Evolutionary conservation across 257 asterid species (phyloP).

Genomic region (Ligustrum vulgare): DNA sequence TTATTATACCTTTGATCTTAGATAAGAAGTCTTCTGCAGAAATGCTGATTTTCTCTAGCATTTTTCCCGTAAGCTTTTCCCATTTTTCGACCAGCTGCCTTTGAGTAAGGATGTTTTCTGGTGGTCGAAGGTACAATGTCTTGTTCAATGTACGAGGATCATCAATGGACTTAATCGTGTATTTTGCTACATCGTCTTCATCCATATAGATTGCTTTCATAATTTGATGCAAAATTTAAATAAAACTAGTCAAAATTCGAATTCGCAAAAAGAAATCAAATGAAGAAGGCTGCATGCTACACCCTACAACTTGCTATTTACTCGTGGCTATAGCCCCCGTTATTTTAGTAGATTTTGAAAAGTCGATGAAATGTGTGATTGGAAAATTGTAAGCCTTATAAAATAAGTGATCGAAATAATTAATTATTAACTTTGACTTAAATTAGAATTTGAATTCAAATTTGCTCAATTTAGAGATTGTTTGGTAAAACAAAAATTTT

Average conservation of each 20-base stretch:
- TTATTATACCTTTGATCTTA: conserved; percentile 46
- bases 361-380: too few relatives aligned
- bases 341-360: too few relatives aligned
- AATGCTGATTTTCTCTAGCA: conserved; percentile 45
- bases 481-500: too few relatives aligned
- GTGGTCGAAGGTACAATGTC: conserved; percentile 66
- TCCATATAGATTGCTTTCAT: conserved; percentile 55
- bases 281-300: too few relatives aligned
- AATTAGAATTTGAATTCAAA: too few relatives aligned
- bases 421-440: too few relatives aligned
- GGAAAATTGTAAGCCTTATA: too few relatives aligned
- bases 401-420: too few relatives aligned
- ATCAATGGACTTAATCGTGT: conserved; percentile 60
- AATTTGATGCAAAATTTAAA: not conserved
- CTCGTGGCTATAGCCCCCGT: too few relatives aligned
- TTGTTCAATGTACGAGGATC: conserved; percentile 76
- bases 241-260: not conserved
- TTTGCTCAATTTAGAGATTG: too few relatives aligned
- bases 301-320: too few relatives aligned
- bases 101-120: conserved; percentile 58
- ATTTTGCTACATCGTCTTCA: conserved; percentile 68
- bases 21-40: conserved; percentile 58
- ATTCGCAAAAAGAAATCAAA: not conserved
- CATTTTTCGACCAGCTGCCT: conserved; percentile 54
- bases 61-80: conserved; percentile 61